Evolutionary conservation across 2,329 filamentous ascomycete species (phyloP), one percentile per base, ranked within the genome.

Genomic region (Pseudocercospora crystallina): DNA sequence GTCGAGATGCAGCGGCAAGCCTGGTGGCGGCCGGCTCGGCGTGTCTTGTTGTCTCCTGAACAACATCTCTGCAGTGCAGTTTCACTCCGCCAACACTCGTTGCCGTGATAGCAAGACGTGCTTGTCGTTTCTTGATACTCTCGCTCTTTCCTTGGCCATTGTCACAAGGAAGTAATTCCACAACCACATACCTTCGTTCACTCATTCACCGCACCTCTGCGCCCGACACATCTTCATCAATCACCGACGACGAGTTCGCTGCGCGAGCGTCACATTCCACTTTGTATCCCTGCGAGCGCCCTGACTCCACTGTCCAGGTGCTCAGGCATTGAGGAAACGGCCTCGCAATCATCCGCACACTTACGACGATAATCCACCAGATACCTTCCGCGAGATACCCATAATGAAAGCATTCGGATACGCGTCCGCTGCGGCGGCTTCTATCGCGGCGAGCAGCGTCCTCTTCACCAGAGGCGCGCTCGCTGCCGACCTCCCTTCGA

Each of bases 401-500:
- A 56, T 31, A 36, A 85, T 85, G 82, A 82, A 67, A 73, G 73
- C 72, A 69, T 65, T 80, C 71, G 61, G 72, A 53, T 55, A 76
- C 64, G 72, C 73, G 47, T 70, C 73, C 52, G 77, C 77, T 60
- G 73, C 77, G 58, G 75, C 79, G 55, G 77, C 81, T 54, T 72
- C 74, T 40, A 58, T 58, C 40, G 57, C 56, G 43, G 56, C 63
- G 45, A 52, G 63, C 33, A 53, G 57, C 53, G 20, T 26, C 20
- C 20, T 26, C 20, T 26, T 26, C 20, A 26, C 20, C 20, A 26
- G 20, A 26, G 70, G 74, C 57, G 66, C 73, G 61, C 73, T 73
- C 58, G 64, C 74, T 45, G 81, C 82, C 47, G 79, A 80, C 57
- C 70, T 86, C 47, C 81, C 83, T 60, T 78, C 83, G 54, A 85